Evolutionary conservation across 1,139 yeast species (phyloP).

Genomic region (Nematodospora anomalae): DNA sequence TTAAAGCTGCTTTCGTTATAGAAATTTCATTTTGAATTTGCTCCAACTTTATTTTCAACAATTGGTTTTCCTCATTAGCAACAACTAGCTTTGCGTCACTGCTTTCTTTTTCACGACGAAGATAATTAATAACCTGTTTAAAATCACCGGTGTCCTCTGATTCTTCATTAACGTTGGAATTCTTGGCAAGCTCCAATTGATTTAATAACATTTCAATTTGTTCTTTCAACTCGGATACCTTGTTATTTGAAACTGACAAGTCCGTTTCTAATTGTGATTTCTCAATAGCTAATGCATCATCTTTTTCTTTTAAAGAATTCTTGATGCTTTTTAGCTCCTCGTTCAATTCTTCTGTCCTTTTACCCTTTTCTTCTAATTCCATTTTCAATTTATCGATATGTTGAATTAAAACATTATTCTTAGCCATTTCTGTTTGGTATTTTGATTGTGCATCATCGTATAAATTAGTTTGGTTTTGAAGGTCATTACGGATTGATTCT

Average conservation of each 20-base stretch:
- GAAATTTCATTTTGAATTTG: slow-evolving; percentile 44
- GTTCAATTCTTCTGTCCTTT: slow-evolving; percentile 35
- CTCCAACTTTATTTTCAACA: slow-evolving; percentile 45
- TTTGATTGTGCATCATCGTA: slow-evolving; percentile 52
- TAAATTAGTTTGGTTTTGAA: slow-evolving; percentile 50
- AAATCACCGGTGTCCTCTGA: slow-evolving; percentile 22
- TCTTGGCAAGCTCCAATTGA: slow-evolving; percentile 58
- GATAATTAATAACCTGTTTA: slow-evolving; percentile 58
- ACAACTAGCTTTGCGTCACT: slow-evolving; percentile 59
- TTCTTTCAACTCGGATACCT: slow-evolving; percentile 56
- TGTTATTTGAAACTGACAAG: slow-evolving; percentile 42
- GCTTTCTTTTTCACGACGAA: slow-evolving; percentile 78
- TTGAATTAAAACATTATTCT: slow-evolving; percentile 55
- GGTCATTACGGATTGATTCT: slow-evolving; percentile 37
- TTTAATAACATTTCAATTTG: slow-evolving; percentile 70
- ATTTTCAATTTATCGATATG: slow-evolving; percentile 46
- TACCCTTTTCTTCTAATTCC: slow-evolving; percentile 37
- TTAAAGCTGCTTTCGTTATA: slow-evolving; percentile 44
- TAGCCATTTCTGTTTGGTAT: slow-evolving; percentile 57
- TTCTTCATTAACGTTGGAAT: slow-evolving; percentile 13
- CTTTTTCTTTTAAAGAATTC: slow-evolving; percentile 25
- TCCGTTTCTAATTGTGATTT: slow-evolving; percentile 51
- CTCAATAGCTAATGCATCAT: slow-evolving; percentile 24
- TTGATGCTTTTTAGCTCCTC: slow-evolving; percentile 21
- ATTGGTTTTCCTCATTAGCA: slow-evolving; percentile 48